Percentiles rank a stretch among this genome's conserved stretches.
These are phyloP conservation scores for Physcia stellaris DNA, from an alignment of 495 filamentous ascomycete species.

Conservation along the genomic window DNA sequence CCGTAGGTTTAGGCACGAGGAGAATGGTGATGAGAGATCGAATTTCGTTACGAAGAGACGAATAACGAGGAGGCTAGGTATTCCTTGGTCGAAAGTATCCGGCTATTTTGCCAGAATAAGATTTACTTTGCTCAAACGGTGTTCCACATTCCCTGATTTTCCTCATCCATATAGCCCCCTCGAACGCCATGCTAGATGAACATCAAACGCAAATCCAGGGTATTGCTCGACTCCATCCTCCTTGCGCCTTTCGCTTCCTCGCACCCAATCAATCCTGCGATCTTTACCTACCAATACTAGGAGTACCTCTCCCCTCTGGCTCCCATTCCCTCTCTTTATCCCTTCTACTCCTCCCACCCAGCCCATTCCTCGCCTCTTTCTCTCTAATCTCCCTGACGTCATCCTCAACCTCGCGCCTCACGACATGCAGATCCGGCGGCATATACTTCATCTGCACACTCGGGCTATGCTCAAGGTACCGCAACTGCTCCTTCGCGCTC, in stretches of 20 bases:
- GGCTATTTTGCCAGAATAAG: no score
- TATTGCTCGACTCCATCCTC: not conserved
- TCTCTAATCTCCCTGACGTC: constrained; percentile 59
- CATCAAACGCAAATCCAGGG: not conserved
- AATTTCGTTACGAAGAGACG: no score
- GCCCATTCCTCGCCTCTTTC: constrained; percentile 41
- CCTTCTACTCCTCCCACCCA: constrained; percentile 27
- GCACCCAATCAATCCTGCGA: not conserved
- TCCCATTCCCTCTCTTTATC: constrained; percentile 32
- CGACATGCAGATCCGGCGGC: constrained; percentile 57
- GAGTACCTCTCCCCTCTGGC: constrained; percentile 21
- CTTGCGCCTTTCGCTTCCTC: not conserved
- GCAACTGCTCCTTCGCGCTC: constrained; percentile 69
- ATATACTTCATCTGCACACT: constrained; percentile 77
- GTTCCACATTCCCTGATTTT: no score
- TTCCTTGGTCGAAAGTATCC: no score
- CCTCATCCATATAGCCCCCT: not conserved
- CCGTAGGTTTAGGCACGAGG: no score
- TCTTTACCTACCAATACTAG: not conserved
- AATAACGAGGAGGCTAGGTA: no score
- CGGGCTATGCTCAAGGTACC: constrained; percentile 72
- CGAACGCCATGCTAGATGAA: not conserved
- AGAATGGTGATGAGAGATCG: no score
- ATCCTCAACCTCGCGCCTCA: constrained; percentile 69
- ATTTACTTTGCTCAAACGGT: no score